phyloP scores from a whole-genome alignment of 2,329 filamentous ascomycete genomes.

The Ascocoryne sarcoides region DNA sequence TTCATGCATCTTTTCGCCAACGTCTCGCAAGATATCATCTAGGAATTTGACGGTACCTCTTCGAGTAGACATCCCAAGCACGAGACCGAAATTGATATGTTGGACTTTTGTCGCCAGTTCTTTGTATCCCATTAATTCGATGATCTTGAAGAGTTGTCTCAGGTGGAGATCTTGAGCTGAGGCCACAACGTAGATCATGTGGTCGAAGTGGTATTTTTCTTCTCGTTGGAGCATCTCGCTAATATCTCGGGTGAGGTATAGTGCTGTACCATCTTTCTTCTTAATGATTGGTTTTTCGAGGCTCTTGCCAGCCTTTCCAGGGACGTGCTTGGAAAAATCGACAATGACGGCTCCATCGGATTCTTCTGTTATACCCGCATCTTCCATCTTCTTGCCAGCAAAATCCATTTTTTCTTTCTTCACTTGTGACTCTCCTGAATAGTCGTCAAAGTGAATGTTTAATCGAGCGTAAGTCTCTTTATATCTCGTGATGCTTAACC shows the following conservation, averaged over 20 bases:
- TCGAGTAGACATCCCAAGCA: slow-evolving; percentile 61
- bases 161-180: slow-evolving; percentile 65
- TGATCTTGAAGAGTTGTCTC: slow-evolving; percentile 67
- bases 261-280: slow-evolving; percentile 65
- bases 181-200: slow-evolving; percentile 74
- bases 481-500: slow-evolving; percentile 59
- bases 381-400: slow-evolving; percentile 51
- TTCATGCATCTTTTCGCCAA: slow-evolving; percentile 93
- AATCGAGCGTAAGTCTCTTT: slow-evolving; percentile 60
- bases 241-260: slow-evolving; percentile 73
- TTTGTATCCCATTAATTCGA: slow-evolving; percentile 60
- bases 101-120: slow-evolving; percentile 61
- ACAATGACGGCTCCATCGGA: slow-evolving; percentile 65
- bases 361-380: slow-evolving; percentile 57
- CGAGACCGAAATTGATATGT: slow-evolving; percentile 69
- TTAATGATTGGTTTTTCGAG: slow-evolving; percentile 63
- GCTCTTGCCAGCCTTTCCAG: slow-evolving; percentile 58
- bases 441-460: slow-evolving; percentile 63
- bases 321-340: slow-evolving; percentile 60
- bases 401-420: slow-evolving; percentile 56
- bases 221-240: slow-evolving; percentile 61
- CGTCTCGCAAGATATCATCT: slow-evolving; percentile 64
- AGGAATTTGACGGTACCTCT: slow-evolving; percentile 68
- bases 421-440: slow-evolving; percentile 68
- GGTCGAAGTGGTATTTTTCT: slow-evolving; percentile 58